Evolutionary conservation across 2,329 filamentous ascomycete species (phyloP).

Genomic region (Colletotrichum gigasporum): DNA sequence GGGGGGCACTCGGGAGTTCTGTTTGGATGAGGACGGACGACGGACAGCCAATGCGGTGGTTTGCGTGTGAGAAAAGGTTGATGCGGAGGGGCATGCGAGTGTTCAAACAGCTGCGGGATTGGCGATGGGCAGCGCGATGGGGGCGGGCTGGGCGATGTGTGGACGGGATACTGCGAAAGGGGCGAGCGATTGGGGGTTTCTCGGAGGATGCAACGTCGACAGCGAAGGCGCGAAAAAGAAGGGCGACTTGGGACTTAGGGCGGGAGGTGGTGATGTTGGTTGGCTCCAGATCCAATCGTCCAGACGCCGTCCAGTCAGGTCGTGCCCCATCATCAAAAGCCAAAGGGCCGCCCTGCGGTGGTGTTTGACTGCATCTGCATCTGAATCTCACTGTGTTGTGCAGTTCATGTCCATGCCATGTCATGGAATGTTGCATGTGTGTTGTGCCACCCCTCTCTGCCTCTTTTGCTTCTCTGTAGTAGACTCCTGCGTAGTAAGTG

Average conservation of each 20-base stretch:
- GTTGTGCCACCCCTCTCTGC: constrained; percentile 1
- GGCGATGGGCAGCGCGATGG: constrained; percentile 11
- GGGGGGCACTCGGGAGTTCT: not conserved
- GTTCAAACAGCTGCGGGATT: constrained; percentile 15
- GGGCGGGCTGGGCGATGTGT: not conserved
- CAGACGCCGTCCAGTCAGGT: constrained; percentile 46
- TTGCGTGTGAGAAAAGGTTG: constrained; percentile 1
- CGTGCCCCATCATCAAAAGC: constrained; percentile 53
- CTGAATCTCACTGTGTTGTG: constrained; percentile 2
- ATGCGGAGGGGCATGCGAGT: constrained; percentile 20
- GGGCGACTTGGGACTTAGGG: not conserved
- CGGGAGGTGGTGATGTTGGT: not conserved
- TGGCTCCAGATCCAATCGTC: not conserved
- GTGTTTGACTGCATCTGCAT: constrained; percentile 21
- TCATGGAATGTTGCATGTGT: constrained; percentile 19
- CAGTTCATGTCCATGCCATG: constrained; percentile 23
- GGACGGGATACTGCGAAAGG: not conserved
- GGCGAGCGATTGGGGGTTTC: not conserved
- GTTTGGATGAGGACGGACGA: not conserved
- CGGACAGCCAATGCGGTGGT: too few relatives aligned
- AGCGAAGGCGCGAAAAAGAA: not conserved
- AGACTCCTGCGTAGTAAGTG: not conserved
- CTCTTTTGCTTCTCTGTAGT: not conserved
- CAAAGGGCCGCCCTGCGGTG: not conserved
- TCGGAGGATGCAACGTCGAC: constrained; percentile 14